Conservation (phyloP, 805 yeast genomes). For the Starmera pachycereana region DNA sequence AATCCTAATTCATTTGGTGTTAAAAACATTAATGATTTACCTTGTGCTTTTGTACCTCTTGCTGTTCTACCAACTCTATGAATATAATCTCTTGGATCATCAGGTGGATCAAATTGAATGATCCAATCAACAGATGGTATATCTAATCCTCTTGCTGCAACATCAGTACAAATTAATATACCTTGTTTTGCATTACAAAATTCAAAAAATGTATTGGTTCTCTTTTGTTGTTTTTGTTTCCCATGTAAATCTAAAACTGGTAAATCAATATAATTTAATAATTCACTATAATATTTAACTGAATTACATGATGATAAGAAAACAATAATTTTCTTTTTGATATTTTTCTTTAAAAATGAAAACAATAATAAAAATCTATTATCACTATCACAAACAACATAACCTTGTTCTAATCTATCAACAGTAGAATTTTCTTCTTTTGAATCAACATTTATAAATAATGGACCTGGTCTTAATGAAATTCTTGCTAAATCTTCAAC, state of each 20-base stretch:
- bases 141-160: slow-evolving; percentile 98
- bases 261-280: slow-evolving; percentile 88
- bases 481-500: slow-evolving; percentile 97
- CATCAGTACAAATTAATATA: slow-evolving; percentile 90
- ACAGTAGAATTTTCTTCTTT: slow-evolving; percentile 83
- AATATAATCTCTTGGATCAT: slow-evolving; percentile 98
- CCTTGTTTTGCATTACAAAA: slow-evolving; percentile 97
- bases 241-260: slow-evolving; percentile 97
- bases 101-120: slow-evolving; percentile 98
- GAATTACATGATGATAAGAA: slow-evolving; percentile 94
- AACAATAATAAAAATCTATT: slow-evolving; percentile 83
- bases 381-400: slow-evolving; percentile 95
- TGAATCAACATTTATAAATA: slow-evolving; percentile 86
- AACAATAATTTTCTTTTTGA: slow-evolving; percentile 87
- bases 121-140: slow-evolving; percentile 99
- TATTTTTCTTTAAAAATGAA: slow-evolving; percentile 87
- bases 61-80: slow-evolving; percentile 99
- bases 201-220: slow-evolving; percentile 97
- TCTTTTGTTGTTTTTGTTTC: slow-evolving; percentile 95
- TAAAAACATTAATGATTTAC: slow-evolving; percentile 90
- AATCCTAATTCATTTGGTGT: slow-evolving; percentile 93
- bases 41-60: slow-evolving; percentile 82
- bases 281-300: slow-evolving; percentile 92
- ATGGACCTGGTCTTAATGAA: slow-evolving; percentile 87
- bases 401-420: slow-evolving; percentile 96